Evolutionary conservation across 148 eudicot genomes (phyloP).

Genomic region (Rhododendron molle): DNA sequence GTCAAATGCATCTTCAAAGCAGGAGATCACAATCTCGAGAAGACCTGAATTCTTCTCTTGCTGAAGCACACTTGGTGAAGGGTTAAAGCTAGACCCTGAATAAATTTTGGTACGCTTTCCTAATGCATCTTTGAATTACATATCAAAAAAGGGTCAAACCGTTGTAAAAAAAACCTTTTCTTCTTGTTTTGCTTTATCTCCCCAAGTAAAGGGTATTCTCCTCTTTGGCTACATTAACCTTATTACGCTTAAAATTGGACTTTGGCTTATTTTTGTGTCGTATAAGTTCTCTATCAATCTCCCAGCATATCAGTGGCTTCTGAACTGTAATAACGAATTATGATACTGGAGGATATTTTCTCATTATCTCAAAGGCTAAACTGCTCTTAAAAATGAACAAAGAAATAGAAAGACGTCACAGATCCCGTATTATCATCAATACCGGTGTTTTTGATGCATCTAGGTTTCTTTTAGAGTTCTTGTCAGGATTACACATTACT

Average conservation of each 20-base stretch:
- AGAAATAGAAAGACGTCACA: background rate
- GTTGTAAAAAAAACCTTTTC: background rate
- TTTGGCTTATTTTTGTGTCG: background rate
- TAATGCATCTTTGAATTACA: background rate
- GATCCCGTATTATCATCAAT: background rate
- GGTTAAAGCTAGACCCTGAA: slow-evolving; percentile 24
- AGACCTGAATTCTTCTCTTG: slow-evolving; percentile 72
- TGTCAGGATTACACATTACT: background rate
- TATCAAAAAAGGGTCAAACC: background rate
- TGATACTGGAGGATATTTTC: background rate
- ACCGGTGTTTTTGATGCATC: background rate
- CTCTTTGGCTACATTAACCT: background rate
- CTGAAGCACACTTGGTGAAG: slow-evolving; percentile 64
- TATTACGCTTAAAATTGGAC: background rate
- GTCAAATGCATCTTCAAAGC: slow-evolving; percentile 87
- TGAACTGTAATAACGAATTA: background rate
- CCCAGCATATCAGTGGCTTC: background rate
- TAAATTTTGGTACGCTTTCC: slow-evolving; percentile 8
- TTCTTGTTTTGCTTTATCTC: background rate
- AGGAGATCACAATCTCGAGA: slow-evolving; percentile 94
- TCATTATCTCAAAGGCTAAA: background rate
- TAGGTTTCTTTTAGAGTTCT: background rate
- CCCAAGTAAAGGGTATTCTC: background rate
- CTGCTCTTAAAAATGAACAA: background rate
- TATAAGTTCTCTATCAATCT: background rate